Percentiles rank a stretch among this genome's conserved stretches.
These are phyloP conservation scores for Ophiostoma australiae DNA, from an alignment of 2,329 filamentous ascomycete species.

Conservation along the genomic window DNA sequence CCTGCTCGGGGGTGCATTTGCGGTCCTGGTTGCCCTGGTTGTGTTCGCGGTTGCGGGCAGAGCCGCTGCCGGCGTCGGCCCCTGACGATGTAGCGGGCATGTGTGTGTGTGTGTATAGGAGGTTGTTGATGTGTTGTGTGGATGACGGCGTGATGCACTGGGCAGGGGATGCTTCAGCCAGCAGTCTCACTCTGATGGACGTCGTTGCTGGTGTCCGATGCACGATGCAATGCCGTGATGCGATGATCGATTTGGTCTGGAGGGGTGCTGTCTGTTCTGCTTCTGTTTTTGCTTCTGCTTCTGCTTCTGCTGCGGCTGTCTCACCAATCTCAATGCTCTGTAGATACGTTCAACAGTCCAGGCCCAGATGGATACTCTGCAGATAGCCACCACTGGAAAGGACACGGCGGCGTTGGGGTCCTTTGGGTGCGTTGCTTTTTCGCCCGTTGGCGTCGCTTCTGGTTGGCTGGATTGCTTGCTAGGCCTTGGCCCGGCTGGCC, in stretches of 20 bases:
- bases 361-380: neutral
- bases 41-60: conserved; percentile 55
- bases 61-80: conserved; percentile 43
- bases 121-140: neutral
- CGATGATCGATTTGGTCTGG: no score
- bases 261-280: no score
- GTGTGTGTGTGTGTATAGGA: neutral
- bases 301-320: neutral
- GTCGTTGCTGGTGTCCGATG: no score
- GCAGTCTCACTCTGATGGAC: no score
- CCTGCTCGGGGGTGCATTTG: conserved; percentile 83
- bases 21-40: conserved; percentile 72
- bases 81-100: conserved; percentile 49
- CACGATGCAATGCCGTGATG: no score
- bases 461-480: neutral
- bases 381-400: neutral
- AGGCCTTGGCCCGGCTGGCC: neutral
- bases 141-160: neutral
- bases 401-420: conserved; percentile 9
- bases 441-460: neutral
- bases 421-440: neutral
- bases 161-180: no score
- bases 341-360: neutral
- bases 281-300: neutral
- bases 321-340: neutral